Evolutionary conservation across 495 filamentous ascomycete genomes (phyloP), one percentile per base, ranked within the genome.

Genomic region (Stereocaulon alpinum): DNA sequence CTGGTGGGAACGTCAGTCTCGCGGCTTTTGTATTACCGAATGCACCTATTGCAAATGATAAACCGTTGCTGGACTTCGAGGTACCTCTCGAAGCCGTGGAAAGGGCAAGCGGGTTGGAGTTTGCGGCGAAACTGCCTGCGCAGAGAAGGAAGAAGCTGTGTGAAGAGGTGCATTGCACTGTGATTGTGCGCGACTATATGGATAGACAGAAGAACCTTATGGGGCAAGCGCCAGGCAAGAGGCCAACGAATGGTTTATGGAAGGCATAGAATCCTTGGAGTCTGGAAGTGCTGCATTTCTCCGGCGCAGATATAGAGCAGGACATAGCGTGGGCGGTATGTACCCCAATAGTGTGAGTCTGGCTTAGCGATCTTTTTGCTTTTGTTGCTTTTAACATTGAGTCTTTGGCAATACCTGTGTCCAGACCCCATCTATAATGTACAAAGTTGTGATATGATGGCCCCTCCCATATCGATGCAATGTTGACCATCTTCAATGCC

Each of bases 21-120:
- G 94, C 88, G 22, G 94, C 93, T 3, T 98, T 98, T 68, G 93
- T 98, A 52, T 75, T 98, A 66, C 93, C 93, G 10, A 98, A 98
- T 69, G 91, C 89, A 15, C 75, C 70, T n/a, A 97, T 98, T 67
- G 73, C 84, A 24, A 97, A 96, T 64, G 81, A 85, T 40, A 95
- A 89, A 74, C 84, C 82, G 27, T 71, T 98, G 64, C 76, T 78
- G 17, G 89, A 95, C 65, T 98, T 97, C 67, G 91, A 95, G 78
- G 94, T 97, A 20, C 91, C 92, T 1, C 65, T 98, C 22, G 91
- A 96, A 76, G 86, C 83, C 18, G 82, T 98, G 30, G 93, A 98
- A 82, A 77, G 89, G 56, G 91, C 93, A 0, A 89, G 84, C 67
- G 93, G 93, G 11, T 71, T 98, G 66, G 89, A 96, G 68, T 98